Base-by-base conservation (phyloP, 371 early-diverging fungal species). In the Mucor irregularis region DNA sequence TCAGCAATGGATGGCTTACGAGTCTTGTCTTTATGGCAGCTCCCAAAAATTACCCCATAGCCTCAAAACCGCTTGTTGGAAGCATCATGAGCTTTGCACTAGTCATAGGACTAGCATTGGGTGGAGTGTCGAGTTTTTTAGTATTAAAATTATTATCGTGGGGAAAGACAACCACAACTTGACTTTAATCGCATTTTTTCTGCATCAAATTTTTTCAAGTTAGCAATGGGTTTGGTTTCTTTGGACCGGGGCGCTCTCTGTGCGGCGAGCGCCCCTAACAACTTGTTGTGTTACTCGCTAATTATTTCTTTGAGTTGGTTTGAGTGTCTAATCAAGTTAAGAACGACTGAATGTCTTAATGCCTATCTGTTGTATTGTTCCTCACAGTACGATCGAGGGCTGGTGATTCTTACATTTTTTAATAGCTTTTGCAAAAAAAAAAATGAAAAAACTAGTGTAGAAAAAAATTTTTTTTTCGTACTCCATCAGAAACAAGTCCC, bases 11-110 rank as follows among this genome's bases (percentile, higher is more conserved):
- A 0, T 86, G 83, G 65, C 24, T 90, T 22, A 83, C 80, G 13
- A 83, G 88, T 39, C 61, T 89, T 24, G 58, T 78, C 5, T 89
- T 91, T 73, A 90, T 91, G 80, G 71, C 80, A 2, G 91, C 85
- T 0, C 92, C 92, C 0, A 66, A 80, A 21, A 10, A 28, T 24
- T 29, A 44, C 21, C 28, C 0, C 2, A 35, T 69, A 10, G 69
- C 64, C 16, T 24, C 62, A 1, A 83, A 80, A 53, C 74, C 68
- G 7, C 57, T 82, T n/a, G 84, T 83, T 3, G 89, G 90, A 7
- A 78, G 80, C 25, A 67, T 86, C 10, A 79, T 90, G 66, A 83
- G 81, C 22, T 88, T 90, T 43, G 78, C 78, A 29, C 61, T 91
- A 49, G 77, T 83, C 13, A 28, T 77, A 13, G 91, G 91, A 3